Base-by-base conservation (phyloP, 2,329 filamentous ascomycete species). In the Aureobasidium sp. region DNA sequence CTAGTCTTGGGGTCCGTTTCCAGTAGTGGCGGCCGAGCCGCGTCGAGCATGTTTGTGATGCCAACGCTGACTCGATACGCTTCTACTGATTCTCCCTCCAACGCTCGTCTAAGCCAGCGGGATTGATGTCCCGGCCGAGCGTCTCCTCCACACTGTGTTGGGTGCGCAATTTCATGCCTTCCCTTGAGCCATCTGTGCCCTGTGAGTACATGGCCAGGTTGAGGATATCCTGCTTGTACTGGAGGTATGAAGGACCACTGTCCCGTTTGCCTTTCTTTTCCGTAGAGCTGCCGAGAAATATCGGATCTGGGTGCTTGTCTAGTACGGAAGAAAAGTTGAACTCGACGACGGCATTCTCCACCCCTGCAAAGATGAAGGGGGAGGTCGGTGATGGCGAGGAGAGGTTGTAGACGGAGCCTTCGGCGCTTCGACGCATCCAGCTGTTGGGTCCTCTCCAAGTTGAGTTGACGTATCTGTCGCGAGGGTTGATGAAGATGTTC, bases 131-230 rank as follows among this genome's bases (percentile, higher is more conserved):
- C 62, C 59, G 56, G 53, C 58, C 25, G 64, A 65, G 11, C 56
- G 58, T 70, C 65, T 69, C 68, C 14, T 68, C 68, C 0, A 76
- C 66, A n/a, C 68, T 70, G 20, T 71, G 70, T 61, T 79, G 77
- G 12, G 75, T 70, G 42, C 72, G 67, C 41, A 79, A 66, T 63
- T 74, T 75, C 75, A 77, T 76, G 1, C 66, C 70, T 20, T 73
- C 66, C 37, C 69, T 68, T 41, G 62, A 52, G n/a, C 47, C 42
- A 27, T 67, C 64, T 12, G 65, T 67, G 1, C 71, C 72, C 63
- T 81, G 78, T 60, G 79, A 76, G 61, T 79, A 80, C 75, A 79
- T 78, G 0, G 77, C 76, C 14, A 81, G 65, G 34, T 74, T 73
- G 27, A 78, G 61, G 3, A 76, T 72, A 25, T 78, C 72, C 17